These are phyloP conservation scores for Verticillium nonalfalfae DNA, from an alignment of 2,329 filamentous ascomycete genomes.

Conservation along the genomic window DNA sequence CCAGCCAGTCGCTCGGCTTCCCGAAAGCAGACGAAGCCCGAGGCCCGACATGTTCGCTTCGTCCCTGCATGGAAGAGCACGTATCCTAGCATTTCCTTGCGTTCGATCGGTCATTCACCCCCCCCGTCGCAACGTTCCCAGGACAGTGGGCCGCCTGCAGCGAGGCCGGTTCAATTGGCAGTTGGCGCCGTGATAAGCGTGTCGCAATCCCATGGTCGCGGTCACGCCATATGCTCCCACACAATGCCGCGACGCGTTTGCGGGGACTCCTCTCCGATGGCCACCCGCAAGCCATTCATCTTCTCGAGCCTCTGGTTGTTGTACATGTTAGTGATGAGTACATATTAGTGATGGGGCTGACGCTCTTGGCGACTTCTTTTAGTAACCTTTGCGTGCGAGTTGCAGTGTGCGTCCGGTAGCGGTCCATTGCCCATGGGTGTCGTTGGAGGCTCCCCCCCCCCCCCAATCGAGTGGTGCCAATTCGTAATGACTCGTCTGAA, in stretches of 20 bases:
- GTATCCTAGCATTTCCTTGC: not conserved
- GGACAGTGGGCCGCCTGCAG: slow-evolving; percentile 1
- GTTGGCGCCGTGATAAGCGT: not conserved
- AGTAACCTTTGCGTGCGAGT: not conserved
- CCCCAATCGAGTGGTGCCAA: not conserved
- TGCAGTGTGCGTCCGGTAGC: too few relatives aligned
- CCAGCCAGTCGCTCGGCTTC: not conserved
- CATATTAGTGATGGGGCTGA: too few relatives aligned
- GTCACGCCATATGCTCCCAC: slow-evolving; percentile 10
- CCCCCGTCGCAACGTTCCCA: not conserved
- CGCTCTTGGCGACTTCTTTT: not conserved
- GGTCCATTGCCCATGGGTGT: not conserved
- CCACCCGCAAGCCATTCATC: not conserved
- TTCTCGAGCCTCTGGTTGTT: not conserved
- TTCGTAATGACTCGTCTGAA: not conserved
- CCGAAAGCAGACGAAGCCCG: not conserved
- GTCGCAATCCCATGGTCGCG: slow-evolving; percentile 11
- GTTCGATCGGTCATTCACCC: not conserved
- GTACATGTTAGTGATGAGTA: not conserved
- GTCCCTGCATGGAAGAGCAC: not conserved
- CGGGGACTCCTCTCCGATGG: not conserved
- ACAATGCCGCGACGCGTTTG: not conserved
- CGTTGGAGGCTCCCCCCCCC: not conserved
- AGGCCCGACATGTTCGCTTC: not conserved
- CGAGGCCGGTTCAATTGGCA: slow-evolving; percentile 4